A percentile compares a stretch with the other conserved stretches of the same genome.
These are phyloP conservation scores for Apiotrichum siamense DNA, from an alignment of 1,284 basidiomycete genomes.

Conservation along the genomic window DNA sequence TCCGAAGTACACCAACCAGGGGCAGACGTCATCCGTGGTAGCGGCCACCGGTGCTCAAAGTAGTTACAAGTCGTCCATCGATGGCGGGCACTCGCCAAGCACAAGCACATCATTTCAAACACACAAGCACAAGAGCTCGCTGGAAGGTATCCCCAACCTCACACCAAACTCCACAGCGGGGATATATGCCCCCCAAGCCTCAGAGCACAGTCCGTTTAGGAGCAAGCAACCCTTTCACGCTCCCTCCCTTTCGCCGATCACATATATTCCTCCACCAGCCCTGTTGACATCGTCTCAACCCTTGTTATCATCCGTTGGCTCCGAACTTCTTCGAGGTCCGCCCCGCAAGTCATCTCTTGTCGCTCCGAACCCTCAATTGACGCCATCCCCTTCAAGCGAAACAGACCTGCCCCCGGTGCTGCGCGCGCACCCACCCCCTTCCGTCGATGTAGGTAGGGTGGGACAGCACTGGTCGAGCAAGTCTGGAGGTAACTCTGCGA, in stretches of 20 bases:
- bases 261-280: not conserved
- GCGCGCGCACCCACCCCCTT: too few relatives aligned
- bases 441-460: too few relatives aligned
- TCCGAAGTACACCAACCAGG: not conserved
- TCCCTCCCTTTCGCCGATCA: not conserved
- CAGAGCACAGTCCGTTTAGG: not conserved
- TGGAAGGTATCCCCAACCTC: constrained; percentile 1
- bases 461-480: too few relatives aligned
- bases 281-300: not conserved
- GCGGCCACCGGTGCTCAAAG: too few relatives aligned
- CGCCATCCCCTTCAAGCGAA: too few relatives aligned
- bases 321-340: not conserved
- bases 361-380: too few relatives aligned
- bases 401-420: too few relatives aligned
- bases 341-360: too few relatives aligned
- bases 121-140: not conserved
- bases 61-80: not conserved
- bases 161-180: not conserved
- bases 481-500: too few relatives aligned
- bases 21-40: too few relatives aligned
- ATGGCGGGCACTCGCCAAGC: not conserved
- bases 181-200: not conserved
- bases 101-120: not conserved
- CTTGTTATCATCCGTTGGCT: too few relatives aligned
- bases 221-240: not conserved